These are phyloP conservation scores for Diaporthe capsici DNA, from an alignment of 2,329 filamentous ascomycete genomes.

Conservation along the genomic window DNA sequence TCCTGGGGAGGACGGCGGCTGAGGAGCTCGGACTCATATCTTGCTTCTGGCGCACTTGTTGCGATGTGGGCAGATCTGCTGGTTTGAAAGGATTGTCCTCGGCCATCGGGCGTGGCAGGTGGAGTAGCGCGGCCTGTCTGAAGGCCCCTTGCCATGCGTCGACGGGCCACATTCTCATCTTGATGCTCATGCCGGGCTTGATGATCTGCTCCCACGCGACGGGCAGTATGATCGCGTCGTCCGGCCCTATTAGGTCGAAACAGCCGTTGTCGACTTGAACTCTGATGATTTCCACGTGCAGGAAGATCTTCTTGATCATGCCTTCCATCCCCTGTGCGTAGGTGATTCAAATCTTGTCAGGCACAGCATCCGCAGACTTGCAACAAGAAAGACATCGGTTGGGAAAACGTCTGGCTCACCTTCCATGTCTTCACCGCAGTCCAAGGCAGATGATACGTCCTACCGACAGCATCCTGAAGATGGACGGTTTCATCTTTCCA, in stretches of 20 bases:
- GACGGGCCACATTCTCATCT: not conserved
- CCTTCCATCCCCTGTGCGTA: not conserved
- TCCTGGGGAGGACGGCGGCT: accelerated
- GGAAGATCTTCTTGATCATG: not conserved
- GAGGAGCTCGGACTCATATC: not conserved
- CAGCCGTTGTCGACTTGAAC: not conserved
- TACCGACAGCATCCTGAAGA: not conserved
- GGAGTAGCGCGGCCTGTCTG: too few species aligned
- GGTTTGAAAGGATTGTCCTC: too few species aligned
- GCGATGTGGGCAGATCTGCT: too few species aligned
- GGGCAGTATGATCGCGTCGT: not conserved
- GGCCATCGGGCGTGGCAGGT: too few species aligned
- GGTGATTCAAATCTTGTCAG: not conserved
- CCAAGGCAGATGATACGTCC: not conserved
- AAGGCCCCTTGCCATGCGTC: too few species aligned
- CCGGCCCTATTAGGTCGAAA: not conserved
- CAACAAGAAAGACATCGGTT: not conserved
- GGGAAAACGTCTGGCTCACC: not conserved
- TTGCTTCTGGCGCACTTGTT: not conserved
- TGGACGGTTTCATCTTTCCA: not conserved
- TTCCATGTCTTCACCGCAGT: not conserved
- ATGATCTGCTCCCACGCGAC: not conserved
- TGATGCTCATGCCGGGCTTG: not conserved
- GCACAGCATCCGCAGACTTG: not conserved
- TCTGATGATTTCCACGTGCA: not conserved